phyloP scores from a whole-genome alignment of 306 rosid species.

The Prunus mume region DNA sequence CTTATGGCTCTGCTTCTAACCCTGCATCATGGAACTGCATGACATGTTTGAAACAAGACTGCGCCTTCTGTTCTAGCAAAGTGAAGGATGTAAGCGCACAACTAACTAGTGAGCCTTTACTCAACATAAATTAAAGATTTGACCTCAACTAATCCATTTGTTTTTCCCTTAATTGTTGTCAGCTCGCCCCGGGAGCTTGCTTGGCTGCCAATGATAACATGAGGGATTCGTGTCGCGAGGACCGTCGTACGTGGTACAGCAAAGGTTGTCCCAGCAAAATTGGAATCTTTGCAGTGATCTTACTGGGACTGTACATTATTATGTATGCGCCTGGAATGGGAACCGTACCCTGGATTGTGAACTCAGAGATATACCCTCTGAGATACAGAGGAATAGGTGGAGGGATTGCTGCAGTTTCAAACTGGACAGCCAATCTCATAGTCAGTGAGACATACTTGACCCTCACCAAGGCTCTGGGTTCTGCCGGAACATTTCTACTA shows the following conservation, averaged over 20 bases:
- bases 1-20: conserved; percentile 40
- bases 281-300: conserved; percentile 58
- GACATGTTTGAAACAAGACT: conserved; percentile 55
- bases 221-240: conserved; percentile 30
- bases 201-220: conserved; percentile 37
- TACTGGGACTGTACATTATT: conserved; percentile 62
- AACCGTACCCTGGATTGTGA: conserved; percentile 76
- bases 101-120: neutral
- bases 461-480: conserved; percentile 46
- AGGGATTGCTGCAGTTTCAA: conserved; percentile 75
- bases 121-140: neutral
- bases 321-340: conserved; percentile 78
- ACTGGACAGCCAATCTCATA: conserved; percentile 69
- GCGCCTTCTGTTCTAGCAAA: conserved; percentile 58
- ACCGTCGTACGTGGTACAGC: conserved; percentile 50
- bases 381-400: conserved; percentile 77
- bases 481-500: conserved; percentile 64
- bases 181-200: conserved; percentile 70
- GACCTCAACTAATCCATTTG: neutral
- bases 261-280: conserved; percentile 73
- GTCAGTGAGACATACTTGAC: conserved; percentile 67
- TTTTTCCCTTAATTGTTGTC: conserved; percentile 7
- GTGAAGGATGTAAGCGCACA: conserved; percentile 34
- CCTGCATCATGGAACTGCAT: conserved; percentile 67
- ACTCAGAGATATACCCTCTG: conserved; percentile 72